Evolutionary conservation across 441 rosid genomes (phyloP).

Genomic region (Erodium moschatum): DNA sequence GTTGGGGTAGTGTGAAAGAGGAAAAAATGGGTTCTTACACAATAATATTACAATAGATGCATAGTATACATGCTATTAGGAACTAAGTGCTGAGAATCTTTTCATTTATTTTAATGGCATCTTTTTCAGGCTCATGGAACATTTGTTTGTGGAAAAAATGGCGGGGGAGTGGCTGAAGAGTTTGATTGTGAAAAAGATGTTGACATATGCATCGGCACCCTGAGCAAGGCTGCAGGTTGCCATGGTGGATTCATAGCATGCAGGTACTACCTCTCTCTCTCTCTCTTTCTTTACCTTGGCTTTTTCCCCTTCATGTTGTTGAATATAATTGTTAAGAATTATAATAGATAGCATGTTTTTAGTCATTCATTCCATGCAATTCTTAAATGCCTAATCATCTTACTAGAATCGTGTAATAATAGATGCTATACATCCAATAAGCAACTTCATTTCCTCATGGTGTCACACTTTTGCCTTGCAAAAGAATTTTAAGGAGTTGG

Average conservation of each 20-base stretch:
- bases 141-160: slow-evolving; percentile 80
- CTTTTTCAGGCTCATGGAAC: slow-evolving; percentile 83
- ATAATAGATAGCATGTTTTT: neutral
- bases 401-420: neutral
- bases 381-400: neutral
- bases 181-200: slow-evolving; percentile 71
- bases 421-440: neutral
- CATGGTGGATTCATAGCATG: slow-evolving; percentile 93
- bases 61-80: slow-evolving; percentile 7
- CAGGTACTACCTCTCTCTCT: too few species aligned
- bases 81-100: slow-evolving; percentile 14
- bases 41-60: slow-evolving; percentile 2
- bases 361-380: neutral
- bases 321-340: neutral
- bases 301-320: neutral
- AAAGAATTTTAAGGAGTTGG: neutral
- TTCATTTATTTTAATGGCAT: slow-evolving; percentile 11
- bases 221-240: slow-evolving; percentile 97
- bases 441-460: neutral
- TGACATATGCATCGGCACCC: slow-evolving; percentile 80
- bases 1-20: neutral
- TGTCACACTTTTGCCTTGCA: neutral
- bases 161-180: slow-evolving; percentile 88
- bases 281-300: too few species aligned
- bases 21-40: slow-evolving; percentile 4